phyloP scores from a whole-genome alignment of 1,139 yeast genomes.

The Taiozyma onychis region DNA sequence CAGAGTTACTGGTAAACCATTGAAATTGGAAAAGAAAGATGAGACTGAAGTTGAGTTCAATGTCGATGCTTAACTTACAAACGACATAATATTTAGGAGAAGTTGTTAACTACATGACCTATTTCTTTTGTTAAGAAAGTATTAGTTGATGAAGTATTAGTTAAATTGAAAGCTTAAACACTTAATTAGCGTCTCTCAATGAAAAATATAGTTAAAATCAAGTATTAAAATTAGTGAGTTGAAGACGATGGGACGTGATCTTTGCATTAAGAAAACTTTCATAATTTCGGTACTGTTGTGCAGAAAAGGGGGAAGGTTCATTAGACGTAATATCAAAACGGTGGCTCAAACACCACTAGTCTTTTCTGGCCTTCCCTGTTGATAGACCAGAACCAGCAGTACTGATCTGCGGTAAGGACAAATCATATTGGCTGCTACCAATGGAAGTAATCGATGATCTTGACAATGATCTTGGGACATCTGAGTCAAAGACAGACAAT shows the following conservation, averaged over 20 bases:
- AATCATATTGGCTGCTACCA: conserved; percentile 19
- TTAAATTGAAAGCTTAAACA: background rate
- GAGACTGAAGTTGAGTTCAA: conserved; percentile 25
- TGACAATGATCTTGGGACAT: conserved; percentile 20
- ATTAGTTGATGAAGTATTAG: background rate
- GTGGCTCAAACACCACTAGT: background rate
- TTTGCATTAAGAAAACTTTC: background rate
- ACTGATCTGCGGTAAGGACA: conserved; percentile 8
- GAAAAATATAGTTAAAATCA: background rate
- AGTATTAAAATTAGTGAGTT: background rate
- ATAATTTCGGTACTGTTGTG: background rate
- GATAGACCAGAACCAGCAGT: background rate
- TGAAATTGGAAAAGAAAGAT: conserved; percentile 46
- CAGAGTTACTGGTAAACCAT: conserved; percentile 88
- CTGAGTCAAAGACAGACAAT: conserved; percentile 19
- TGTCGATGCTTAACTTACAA: conserved; percentile 14
- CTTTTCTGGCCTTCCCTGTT: background rate
- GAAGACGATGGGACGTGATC: background rate
- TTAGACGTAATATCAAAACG: background rate
- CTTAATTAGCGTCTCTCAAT: background rate
- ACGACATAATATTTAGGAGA: background rate
- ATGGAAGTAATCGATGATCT: conserved; percentile 23
- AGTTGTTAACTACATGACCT: background rate
- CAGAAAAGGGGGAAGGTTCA: background rate
- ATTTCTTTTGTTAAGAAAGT: background rate